Evolutionary conservation across 1,139 yeast genomes (phyloP), one percentile per base, ranked within the genome.

Genomic region (Suhomyces wounanorum): DNA sequence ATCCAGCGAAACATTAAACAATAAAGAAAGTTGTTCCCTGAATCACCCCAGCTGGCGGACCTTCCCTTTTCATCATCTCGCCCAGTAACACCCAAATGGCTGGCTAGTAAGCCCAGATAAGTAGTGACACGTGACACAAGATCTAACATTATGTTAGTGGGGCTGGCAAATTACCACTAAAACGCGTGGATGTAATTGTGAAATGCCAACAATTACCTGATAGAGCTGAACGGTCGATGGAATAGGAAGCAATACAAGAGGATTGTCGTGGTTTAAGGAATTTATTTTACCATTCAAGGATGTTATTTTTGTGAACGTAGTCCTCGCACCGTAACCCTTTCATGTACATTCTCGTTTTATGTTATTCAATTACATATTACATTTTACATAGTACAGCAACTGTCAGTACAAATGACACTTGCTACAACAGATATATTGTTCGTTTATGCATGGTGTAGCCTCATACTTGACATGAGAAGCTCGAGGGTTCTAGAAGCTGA

Each of bases 11-110:
- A n/a, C 28, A 9, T 11, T 42, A 33, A 17, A 41, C 44, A 41
- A 33, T 33, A 21, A 16, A 2, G 11, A 8, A 23, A n/a, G 39
- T n/a, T 23, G 39, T 21, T 31, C 44, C 9, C 37, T 23, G 7
- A 31, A 18, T n/a, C n/a, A 8, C 17, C 26, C 16, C 33, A 38
- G 50, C 47, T 46, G 47, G 50, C 46, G 30, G 23, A 43, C 40
- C 42, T 40, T 43, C 50, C 43, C 37, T 18, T 44, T 31, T 30
- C 30, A 41, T 40, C 44, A 11, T 13, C 16, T 11, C 25, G 42
- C 28, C 45, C 45, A 43, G 45, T 35, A 43, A 16, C 30, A 8
- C 25, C n/a, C 33, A 33, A 16, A 47, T 50, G 55, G 58, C 58
- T 53, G 57, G 57, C 49, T 52, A 43, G 8, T 11, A 9, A 21